A percentile compares a stretch with the other conserved stretches of the same genome.
These are phyloP conservation scores for Hypoxylon intermedium DNA, from an alignment of 495 filamentous ascomycete genomes.

Conservation along the genomic window DNA sequence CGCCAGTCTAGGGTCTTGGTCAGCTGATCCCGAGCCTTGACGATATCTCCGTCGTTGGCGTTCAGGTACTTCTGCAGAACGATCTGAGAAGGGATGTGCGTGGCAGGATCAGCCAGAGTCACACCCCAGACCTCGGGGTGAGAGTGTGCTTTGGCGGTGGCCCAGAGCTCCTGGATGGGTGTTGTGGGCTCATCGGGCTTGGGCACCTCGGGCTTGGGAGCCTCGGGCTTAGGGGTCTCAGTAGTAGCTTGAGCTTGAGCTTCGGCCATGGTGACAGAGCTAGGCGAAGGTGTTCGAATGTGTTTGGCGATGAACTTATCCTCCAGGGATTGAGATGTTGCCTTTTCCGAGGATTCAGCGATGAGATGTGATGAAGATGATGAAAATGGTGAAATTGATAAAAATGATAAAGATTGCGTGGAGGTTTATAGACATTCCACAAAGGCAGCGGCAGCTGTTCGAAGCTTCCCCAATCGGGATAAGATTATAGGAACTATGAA, in stretches of 20 bases:
- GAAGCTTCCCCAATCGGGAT: conserved; percentile 26
- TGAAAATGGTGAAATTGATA: background rate
- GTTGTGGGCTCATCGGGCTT: conserved; percentile 37
- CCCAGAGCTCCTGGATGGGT: conserved; percentile 48
- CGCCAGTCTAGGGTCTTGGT: conserved; percentile 81
- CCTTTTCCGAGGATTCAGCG: background rate
- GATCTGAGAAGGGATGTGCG: conserved; percentile 74
- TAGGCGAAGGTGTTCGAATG: background rate
- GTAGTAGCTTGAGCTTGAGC: conserved; percentile 14
- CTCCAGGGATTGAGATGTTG: background rate
- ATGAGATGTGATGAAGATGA: conserved; percentile 9
- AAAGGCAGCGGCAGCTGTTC: no score
- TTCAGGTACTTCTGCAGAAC: conserved; percentile 91
- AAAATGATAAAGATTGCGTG: background rate
- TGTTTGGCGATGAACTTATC: background rate
- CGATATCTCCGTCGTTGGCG: conserved; percentile 78
- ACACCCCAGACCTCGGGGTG: conserved; percentile 85
- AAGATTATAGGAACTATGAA: conserved; percentile 10
- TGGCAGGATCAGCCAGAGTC: conserved; percentile 56
- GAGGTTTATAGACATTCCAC: background rate
- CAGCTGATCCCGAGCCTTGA: conserved; percentile 76
- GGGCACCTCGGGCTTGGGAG: conserved; percentile 26
- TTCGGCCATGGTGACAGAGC: conserved; percentile 18
- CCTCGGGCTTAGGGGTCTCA: conserved; percentile 9
- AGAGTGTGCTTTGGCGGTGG: conserved; percentile 40